phyloP scores from a whole-genome alignment of 2,329 filamentous ascomycete genomes.

The Fusarium sp. region DNA sequence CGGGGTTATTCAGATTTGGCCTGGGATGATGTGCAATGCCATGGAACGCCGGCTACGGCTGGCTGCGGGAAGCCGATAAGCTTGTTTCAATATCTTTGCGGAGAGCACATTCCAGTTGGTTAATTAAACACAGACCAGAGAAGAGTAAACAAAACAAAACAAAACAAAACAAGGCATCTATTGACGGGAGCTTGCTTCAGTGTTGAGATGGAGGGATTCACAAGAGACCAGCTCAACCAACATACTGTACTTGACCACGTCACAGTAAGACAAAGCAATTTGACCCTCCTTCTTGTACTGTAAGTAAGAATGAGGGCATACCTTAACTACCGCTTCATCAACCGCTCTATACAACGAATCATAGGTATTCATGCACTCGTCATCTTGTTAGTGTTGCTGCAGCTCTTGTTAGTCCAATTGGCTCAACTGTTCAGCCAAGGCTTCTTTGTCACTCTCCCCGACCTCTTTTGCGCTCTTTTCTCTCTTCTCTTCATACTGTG shows the following conservation, averaged over 20 bases:
- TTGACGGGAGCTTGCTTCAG: conserved; percentile 33
- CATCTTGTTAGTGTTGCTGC: conserved; percentile 32
- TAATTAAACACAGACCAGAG: conserved; percentile 9
- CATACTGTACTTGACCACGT: conserved; percentile 24
- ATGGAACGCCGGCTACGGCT: conserved; percentile 10
- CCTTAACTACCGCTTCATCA: conserved; percentile 12
- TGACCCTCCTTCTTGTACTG: conserved; percentile 15
- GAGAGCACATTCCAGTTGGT: conserved; percentile 13
- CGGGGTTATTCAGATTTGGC: conserved; percentile 18
- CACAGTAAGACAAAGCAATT: conserved; percentile 20
- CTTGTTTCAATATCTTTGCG: conserved; percentile 40
- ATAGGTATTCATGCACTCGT: conserved; percentile 19
- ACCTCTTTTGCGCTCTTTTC: conserved; percentile 1
- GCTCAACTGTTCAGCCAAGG: conserved; percentile 25
- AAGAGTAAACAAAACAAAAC: conserved; percentile 4
- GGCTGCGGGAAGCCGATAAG: conserved; percentile 43
- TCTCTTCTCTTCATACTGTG: conserved; percentile 38
- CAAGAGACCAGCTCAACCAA: conserved; percentile 20
- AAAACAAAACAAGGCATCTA: conserved; percentile 19
- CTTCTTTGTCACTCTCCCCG: conserved; percentile 9
- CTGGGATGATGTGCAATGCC: conserved; percentile 9
- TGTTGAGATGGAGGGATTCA: conserved; percentile 30
- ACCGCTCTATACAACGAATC: conserved; percentile 15
- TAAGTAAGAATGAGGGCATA: conserved; percentile 17
- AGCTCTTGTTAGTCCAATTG: conserved; percentile 26